Conservation (phyloP, 768 basidiomycete species). For the Lactarius hatsudake region DNA sequence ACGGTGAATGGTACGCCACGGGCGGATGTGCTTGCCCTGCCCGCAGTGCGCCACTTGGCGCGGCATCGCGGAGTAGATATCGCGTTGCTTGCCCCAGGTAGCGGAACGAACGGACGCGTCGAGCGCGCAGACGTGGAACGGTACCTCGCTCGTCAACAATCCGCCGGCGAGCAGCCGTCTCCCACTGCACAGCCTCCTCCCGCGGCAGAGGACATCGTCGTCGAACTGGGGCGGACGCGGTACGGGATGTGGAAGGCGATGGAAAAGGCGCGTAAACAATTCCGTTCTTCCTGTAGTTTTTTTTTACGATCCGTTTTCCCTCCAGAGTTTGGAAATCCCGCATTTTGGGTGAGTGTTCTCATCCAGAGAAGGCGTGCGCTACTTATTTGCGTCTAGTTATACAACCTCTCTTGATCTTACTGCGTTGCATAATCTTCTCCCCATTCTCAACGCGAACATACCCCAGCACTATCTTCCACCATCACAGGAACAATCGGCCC, state of each 20-base stretch:
- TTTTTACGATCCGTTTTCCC: background rate
- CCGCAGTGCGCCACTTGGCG: slow-evolving; percentile 77
- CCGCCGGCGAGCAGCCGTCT: slow-evolving; percentile 22
- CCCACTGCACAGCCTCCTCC: slow-evolving; percentile 16
- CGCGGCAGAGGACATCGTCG: slow-evolving; percentile 48
- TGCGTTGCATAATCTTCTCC: slow-evolving; percentile 57
- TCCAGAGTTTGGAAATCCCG: slow-evolving; percentile 78
- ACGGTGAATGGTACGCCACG: slow-evolving; percentile 14
- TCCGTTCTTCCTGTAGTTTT: background rate
- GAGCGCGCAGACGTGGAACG: slow-evolving; percentile 73
- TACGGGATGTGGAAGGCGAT: slow-evolving; percentile 90
- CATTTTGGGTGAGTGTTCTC: slow-evolving; percentile 65
- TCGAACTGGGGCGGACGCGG: slow-evolving; percentile 74
- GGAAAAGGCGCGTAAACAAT: slow-evolving; percentile 55
- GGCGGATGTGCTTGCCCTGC: slow-evolving; percentile 59
- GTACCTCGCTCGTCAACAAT: slow-evolving; percentile 41
- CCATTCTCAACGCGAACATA: slow-evolving; percentile 64
- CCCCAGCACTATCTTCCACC: slow-evolving; percentile 52
- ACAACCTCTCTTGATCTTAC: slow-evolving; percentile 76
- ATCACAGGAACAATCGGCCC: slow-evolving; percentile 39
- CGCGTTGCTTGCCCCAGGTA: slow-evolving; percentile 54
- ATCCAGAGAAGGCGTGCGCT: background rate
- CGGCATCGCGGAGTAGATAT: slow-evolving; percentile 63
- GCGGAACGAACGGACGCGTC: slow-evolving; percentile 70
- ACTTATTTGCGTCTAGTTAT: slow-evolving; percentile 47